Percentiles rank a stretch among this genome's conserved stretches.
Evolutionary conservation across 2,329 filamentous ascomycete genomes (phyloP).

Genomic region (Fusarium sublunatum): DNA sequence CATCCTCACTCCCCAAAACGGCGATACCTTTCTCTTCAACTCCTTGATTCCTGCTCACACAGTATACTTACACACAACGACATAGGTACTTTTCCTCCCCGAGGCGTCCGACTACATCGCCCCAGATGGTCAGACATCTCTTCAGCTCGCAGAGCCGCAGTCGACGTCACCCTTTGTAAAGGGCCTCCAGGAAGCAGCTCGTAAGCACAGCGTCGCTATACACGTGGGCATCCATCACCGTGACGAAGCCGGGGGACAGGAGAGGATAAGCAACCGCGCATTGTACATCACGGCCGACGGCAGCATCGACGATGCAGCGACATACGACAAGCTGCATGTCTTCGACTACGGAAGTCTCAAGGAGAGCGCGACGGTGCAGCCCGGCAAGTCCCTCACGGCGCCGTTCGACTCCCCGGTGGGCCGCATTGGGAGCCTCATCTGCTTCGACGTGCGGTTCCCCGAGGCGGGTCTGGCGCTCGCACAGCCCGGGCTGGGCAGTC

Average conservation of each 20-base stretch:
- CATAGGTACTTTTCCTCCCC: slow-evolving; percentile 84
- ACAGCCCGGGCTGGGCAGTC: slow-evolving; percentile 49
- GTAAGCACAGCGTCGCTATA: slow-evolving; percentile 72
- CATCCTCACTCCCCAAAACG: slow-evolving; percentile 10
- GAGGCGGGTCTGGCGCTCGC: slow-evolving; percentile 77
- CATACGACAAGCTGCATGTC: slow-evolving; percentile 90
- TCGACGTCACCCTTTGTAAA: slow-evolving; percentile 77
- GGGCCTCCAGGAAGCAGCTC: slow-evolving; percentile 77
- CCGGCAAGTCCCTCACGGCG: slow-evolving; percentile 69
- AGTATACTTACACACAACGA: slow-evolving; percentile 37
- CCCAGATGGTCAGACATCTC: slow-evolving; percentile 71
- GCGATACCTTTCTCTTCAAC: slow-evolving; percentile 25
- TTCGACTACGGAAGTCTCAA: slow-evolving; percentile 75
- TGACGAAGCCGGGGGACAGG: slow-evolving; percentile 44
- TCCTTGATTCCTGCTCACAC: slow-evolving; percentile 27
- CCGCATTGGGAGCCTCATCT: slow-evolving; percentile 82
- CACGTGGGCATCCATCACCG: slow-evolving; percentile 91
- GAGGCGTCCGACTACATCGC: slow-evolving; percentile 93
- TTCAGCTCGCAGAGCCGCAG: slow-evolving; percentile 76
- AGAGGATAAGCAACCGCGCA: slow-evolving; percentile 62
- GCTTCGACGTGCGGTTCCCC: slow-evolving; percentile 90
- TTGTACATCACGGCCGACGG: slow-evolving; percentile 63
- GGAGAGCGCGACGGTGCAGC: slow-evolving; percentile 72
- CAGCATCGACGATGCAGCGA: slow-evolving; percentile 53
- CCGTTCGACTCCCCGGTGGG: slow-evolving; percentile 82